phyloP scores from a whole-genome alignment of 2,329 filamentous ascomycete species.

The Alternaria triticina region DNA sequence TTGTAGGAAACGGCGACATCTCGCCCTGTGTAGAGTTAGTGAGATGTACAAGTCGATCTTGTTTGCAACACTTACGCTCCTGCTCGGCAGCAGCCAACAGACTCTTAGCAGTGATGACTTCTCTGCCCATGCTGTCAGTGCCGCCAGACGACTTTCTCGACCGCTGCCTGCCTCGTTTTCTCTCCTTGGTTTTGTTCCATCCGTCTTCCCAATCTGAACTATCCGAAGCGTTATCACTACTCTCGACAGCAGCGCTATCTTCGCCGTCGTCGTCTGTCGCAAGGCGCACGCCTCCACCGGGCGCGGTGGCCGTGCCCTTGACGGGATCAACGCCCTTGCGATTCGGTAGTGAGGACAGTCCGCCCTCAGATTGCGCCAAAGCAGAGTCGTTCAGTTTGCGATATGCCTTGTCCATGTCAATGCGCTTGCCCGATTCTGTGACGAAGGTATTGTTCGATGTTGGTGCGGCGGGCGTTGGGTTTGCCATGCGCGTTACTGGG shows the following conservation, averaged over 20 bases:
- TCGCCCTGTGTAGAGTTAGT: conserved; percentile 49
- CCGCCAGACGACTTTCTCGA: conserved; percentile 41
- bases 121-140: conserved; percentile 46
- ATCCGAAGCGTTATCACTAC: conserved; percentile 67
- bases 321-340: conserved; percentile 57
- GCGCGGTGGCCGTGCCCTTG: conserved; percentile 52
- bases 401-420: conserved; percentile 75
- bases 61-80: conserved; percentile 65
- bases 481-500: conserved; percentile 51
- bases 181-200: conserved; percentile 40
- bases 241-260: conserved; percentile 66
- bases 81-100: conserved; percentile 77
- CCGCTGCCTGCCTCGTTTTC: conserved; percentile 48
- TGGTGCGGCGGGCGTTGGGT: conserved; percentile 55
- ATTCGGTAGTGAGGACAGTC: conserved; percentile 61
- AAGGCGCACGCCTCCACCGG: conserved; percentile 63
- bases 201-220: conserved; percentile 71
- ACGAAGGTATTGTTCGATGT: conserved; percentile 53
- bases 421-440: conserved; percentile 65
- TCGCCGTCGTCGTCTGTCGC: conserved; percentile 55
- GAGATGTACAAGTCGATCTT: not conserved
- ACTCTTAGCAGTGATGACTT: conserved; percentile 60
- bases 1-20: conserved; percentile 61
- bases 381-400: conserved; percentile 74
- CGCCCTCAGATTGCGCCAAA: conserved; percentile 68